Evolutionary conservation across 345 rosid genomes (phyloP), one percentile per base, ranked within the genome.

Genomic region (Pugionium cornutum): DNA sequence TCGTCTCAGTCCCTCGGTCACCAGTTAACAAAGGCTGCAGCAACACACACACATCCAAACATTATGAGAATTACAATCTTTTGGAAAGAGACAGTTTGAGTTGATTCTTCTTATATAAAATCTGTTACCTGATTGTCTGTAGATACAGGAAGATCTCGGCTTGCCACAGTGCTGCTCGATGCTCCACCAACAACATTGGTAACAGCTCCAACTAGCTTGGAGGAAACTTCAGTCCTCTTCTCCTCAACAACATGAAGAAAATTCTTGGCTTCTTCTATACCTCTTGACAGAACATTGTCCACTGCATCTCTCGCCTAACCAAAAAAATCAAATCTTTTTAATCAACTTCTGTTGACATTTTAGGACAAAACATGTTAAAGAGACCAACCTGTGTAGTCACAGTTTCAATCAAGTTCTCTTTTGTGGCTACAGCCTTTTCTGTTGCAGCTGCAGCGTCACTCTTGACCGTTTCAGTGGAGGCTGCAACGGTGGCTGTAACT

Each of bases 1-100:
- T 74, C 2, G 64, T 61, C 5, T 74, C 72, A 57, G 10, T 58
- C 8, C 64, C 57, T 0, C 72, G 64, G 4, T 68, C 73, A 39
- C 68, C 47, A 31, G 52, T 37, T 18, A 74, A 28, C 74, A 74
- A 8, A 62, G 77, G 77, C 77, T 74, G 64, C 72, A 55, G 18
- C 26, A 40, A 57, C 18, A 37, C 11, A 49, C 47, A 57, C 41
- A 72, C 39, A 55, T 41, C 28, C 11, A 41, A 62, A 71, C 75
- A 57, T 41, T 18, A 11, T 61, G 8, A 52, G 3, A 9, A 11
- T 11, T 35, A 59, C 39, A 60, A 52, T 70, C 43, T 70, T 54
- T 5, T 42, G n/a, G 35, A 1, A 51, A 26, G 30, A 33, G 30
- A 26, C 31, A 50, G 6, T 7, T 33, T 33, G 5, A 9, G 30